A percentile compares a stretch with the other conserved stretches of the same genome.
Conservation (phyloP, 2,329 filamentous ascomycete species). For the Magnaporthales sp. region DNA sequence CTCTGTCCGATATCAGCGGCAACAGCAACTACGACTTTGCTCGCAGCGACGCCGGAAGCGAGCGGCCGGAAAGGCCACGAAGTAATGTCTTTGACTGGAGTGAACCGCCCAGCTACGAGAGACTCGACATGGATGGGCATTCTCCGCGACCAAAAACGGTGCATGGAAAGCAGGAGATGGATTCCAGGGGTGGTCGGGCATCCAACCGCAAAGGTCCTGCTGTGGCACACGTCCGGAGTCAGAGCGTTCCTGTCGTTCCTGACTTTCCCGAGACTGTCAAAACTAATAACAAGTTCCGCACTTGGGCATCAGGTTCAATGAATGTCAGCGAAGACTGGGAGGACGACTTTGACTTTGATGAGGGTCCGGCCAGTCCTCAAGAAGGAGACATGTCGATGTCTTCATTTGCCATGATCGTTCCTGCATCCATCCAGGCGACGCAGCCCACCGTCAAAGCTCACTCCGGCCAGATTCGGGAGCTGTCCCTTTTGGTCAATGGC, state of each 20-base stretch:
- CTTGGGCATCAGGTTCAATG: conserved; percentile 74
- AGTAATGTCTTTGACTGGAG: conserved; percentile 76
- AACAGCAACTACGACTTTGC: conserved; percentile 30
- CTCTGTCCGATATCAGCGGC: conserved; percentile 43
- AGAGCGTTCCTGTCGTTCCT: conserved; percentile 68
- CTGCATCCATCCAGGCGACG: conserved; percentile 69
- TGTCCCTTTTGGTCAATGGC: conserved; percentile 74
- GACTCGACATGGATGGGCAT: conserved; percentile 46
- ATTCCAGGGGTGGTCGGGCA: conserved; percentile 61
- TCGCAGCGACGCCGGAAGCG: conserved; percentile 22
- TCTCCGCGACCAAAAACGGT: conserved; percentile 64
- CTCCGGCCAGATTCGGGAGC: conserved; percentile 73
- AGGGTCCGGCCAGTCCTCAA: conserved; percentile 26
- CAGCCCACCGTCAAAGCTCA: conserved; percentile 77
- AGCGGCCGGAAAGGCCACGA: conserved; percentile 35
- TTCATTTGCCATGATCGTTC: conserved; percentile 56
- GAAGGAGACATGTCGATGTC: conserved; percentile 26
- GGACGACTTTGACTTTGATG: conserved; percentile 74
- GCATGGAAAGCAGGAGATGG: conserved; percentile 65
- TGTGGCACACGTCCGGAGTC: conserved; percentile 65
- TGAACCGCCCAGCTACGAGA: conserved; percentile 55
- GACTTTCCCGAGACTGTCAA: conserved; percentile 50
- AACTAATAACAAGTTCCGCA: conserved; percentile 63
- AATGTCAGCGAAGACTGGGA: conserved; percentile 82
- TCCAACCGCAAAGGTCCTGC: conserved; percentile 59